Conservation (phyloP, 202 grass and related monocot genomes). For the Panicum virgatum region DNA sequence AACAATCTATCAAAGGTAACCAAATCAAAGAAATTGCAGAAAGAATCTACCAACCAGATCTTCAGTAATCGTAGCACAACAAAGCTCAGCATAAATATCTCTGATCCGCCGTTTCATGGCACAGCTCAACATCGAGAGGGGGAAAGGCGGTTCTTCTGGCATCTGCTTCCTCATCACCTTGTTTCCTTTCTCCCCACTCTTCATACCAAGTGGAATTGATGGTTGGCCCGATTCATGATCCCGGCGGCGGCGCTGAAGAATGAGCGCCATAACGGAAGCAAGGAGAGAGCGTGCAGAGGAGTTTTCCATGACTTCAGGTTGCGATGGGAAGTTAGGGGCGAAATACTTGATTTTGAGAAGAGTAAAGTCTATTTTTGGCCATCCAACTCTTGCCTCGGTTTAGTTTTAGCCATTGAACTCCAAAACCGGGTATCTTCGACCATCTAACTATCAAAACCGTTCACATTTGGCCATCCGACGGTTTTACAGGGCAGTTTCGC, state of each 20-base stretch:
- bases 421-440: too few species aligned
- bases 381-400: too few species aligned
- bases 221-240: constrained; percentile 18
- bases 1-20: constrained; percentile 10
- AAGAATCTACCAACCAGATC: constrained; percentile 36
- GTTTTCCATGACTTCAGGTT: constrained; percentile 19
- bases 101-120: constrained; percentile 33
- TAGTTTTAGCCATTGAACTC: too few species aligned
- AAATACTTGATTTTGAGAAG: background rate
- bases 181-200: constrained; percentile 22
- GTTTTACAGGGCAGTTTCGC: too few species aligned
- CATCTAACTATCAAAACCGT: too few species aligned
- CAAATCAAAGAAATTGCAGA: constrained; percentile 15
- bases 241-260: background rate
- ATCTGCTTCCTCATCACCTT: constrained; percentile 1
- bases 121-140: constrained; percentile 34
- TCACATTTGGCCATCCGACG: too few species aligned
- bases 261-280: background rate
- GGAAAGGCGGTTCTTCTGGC: background rate
- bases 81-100: background rate
- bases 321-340: background rate
- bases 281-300: background rate
- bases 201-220: background rate
- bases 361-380: too few species aligned
- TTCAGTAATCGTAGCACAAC: background rate